phyloP scores from a whole-genome alignment of 164 flowering plant genomes.

The Kalanchoe fedtschenkoi region DNA sequence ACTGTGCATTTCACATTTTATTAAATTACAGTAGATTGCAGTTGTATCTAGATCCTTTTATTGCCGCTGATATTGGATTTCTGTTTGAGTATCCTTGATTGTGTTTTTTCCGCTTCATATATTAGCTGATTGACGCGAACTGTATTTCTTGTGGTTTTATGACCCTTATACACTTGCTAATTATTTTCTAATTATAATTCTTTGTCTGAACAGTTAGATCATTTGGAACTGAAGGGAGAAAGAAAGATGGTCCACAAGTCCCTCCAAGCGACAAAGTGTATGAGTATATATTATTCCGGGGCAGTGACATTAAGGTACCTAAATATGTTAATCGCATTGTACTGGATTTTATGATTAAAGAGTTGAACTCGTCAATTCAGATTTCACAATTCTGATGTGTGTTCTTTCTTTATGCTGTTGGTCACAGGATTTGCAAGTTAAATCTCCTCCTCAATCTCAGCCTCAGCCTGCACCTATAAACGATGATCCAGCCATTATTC shows the following conservation, averaged over 20 bases:
- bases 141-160: background rate
- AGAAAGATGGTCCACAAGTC: constrained; percentile 79
- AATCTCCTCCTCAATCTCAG: constrained; percentile 2
- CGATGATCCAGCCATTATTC: background rate
- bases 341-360: background rate
- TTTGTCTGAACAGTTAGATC: constrained; percentile 49
- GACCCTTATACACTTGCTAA: background rate
- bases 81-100: too few species aligned
- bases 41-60: too few species aligned
- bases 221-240: constrained; percentile 87
- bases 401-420: background rate
- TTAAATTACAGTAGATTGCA: too few species aligned
- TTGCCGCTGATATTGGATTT: too few species aligned
- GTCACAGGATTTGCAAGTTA: constrained; percentile 8
- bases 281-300: constrained; percentile 82
- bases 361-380: background rate
- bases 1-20: background rate
- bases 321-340: background rate
- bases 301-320: constrained; percentile 80
- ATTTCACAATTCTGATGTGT: background rate
- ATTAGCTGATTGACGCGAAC: background rate
- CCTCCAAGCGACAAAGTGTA: constrained; percentile 75
- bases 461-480: constrained; percentile 1
- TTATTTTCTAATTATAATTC: background rate
- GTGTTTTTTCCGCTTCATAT: background rate